Base-by-base conservation (phyloP, 305 asterid genomes). In the Fraxinus xanthoxyloides region DNA sequence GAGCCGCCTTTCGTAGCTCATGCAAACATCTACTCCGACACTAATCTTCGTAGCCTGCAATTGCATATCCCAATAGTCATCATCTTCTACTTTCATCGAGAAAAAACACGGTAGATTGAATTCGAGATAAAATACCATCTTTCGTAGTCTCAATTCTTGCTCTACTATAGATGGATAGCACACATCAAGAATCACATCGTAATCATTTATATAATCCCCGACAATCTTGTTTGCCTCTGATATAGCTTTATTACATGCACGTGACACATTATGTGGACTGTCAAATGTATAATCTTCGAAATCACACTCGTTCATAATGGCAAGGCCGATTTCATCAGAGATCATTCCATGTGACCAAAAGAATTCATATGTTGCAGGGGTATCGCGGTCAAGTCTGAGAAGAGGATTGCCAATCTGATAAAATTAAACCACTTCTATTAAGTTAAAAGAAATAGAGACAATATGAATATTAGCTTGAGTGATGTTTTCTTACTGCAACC, bases 261-360 rank as follows among this genome's bases (percentile, higher is more conserved):
- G 23, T 17, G 98, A 88, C 54, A 90, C 93, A 54, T 93, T 94
- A 86, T 95, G 99, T 2, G 97, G 94, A 79, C 87, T 82, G 15
- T 85, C 90, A 76, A 87, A 95, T 0, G 94, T 86, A 73, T 95
- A 95, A 80, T 95, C 98, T 6, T 93, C 97, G 79, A 95, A 94
- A 36, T 95, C 90, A 59, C 99, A 95, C 24, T 93, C 95, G 75
- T 87, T 92, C 90, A 86, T 93, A 59, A 95, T 91, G 80, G 95
- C 63, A 51, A 90, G 93, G 54, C 98, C 95, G 10, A 87, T 30
- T 87, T 95, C 99, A 85, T 95, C 99, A 56, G 99, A 95, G 77
- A 95, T 94, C 98, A 95, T 93, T 30, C 99, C 99, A 43, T 94
- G 99, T 9, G 99, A 95, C 99, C 98, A 95, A 81, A 89, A 95